These are phyloP conservation scores for Solanum pennellii DNA, from an alignment of 257 asterid species.

Conservation along the genomic window DNA sequence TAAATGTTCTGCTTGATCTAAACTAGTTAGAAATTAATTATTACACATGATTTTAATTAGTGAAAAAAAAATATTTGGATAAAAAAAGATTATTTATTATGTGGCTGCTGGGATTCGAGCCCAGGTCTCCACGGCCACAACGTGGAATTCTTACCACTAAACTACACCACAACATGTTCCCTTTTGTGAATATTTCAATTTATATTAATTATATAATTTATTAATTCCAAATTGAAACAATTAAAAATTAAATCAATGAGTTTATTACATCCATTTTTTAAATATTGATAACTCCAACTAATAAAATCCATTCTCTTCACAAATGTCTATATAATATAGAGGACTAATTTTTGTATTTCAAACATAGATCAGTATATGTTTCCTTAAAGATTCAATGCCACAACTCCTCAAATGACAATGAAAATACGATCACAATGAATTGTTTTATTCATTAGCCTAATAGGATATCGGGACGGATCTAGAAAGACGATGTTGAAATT, in stretches of 20 bases:
- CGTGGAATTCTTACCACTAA: constrained; percentile 98
- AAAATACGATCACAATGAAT: too few species aligned
- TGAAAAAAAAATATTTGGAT: not conserved
- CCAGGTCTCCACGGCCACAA: constrained; percentile 99
- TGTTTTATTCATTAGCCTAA: too few species aligned
- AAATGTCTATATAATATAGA: not conserved
- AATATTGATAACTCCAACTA: not conserved
- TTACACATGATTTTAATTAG: not conserved
- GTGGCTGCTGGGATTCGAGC: constrained; percentile 99
- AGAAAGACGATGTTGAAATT: too few species aligned
- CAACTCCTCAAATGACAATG: too few species aligned
- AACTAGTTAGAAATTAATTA: too few species aligned
- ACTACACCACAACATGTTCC: constrained; percentile 58
- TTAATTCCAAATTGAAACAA: not conserved
- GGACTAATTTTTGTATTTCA: not conserved
- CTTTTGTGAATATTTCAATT: rapidly evolving
- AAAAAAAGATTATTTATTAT: not conserved
- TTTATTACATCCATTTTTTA: not conserved
- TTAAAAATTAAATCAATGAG: not conserved
- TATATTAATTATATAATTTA: too few species aligned
- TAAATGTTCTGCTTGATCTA: not conserved
- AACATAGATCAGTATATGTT: too few species aligned
- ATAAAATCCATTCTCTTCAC: not conserved
- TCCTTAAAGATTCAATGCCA: too few species aligned
- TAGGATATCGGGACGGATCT: too few species aligned